Conservation (phyloP, 192 early-diverging fungal genomes). For the Polychytrium aggregatum region DNA sequence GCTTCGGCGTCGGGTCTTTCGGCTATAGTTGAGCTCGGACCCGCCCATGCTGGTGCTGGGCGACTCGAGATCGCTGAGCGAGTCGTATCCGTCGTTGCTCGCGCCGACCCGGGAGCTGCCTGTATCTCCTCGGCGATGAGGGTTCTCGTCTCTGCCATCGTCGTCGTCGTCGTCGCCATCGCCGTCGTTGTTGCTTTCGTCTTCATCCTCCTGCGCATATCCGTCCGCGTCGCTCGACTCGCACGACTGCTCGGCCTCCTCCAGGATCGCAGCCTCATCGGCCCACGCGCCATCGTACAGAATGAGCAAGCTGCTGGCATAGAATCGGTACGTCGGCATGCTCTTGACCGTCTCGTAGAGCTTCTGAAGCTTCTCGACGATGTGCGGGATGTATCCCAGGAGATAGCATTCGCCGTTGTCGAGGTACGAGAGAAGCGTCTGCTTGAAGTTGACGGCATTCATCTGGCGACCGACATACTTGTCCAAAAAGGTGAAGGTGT, state of each 20-base stretch:
- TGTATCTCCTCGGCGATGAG: no score
- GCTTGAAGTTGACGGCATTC: conserved; percentile 63
- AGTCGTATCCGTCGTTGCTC: no score
- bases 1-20: not conserved
- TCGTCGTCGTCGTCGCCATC: not conserved
- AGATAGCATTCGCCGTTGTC: conserved; percentile 72
- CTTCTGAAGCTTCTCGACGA: conserved; percentile 61
- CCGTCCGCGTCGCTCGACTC: conserved; percentile 5
- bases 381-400: conserved; percentile 65
- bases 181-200: not conserved
- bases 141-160: no score
- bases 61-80: no score
- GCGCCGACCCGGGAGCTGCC: no score
- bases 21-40: not conserved
- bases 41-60: not conserved
- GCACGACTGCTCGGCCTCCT: conserved; percentile 5
- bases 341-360: conserved; percentile 65
- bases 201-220: not conserved
- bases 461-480: conserved; percentile 93
- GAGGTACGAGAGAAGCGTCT: conserved; percentile 68
- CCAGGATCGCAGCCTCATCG: conserved; percentile 3
- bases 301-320: conserved; percentile 76
- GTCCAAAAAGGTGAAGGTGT: conserved; percentile 75
- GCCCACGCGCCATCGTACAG: conserved; percentile 78
- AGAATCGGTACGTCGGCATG: conserved; percentile 81